These are phyloP conservation scores for Phlyctochytrium planicorne DNA, from an alignment of 192 early-diverging fungal genomes.

Conservation along the genomic window DNA sequence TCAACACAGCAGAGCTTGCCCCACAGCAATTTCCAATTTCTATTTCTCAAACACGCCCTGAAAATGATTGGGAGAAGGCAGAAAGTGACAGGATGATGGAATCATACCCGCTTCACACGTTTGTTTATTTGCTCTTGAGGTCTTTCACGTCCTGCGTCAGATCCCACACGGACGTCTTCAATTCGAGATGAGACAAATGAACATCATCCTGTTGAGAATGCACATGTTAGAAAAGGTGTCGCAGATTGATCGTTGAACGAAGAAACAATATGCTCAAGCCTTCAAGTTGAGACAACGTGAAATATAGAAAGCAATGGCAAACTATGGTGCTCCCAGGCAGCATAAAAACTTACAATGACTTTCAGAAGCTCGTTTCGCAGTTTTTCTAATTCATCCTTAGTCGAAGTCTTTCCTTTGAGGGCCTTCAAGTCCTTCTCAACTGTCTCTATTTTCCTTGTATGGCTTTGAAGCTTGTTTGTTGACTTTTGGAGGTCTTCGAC, in stretches of 20 bases:
- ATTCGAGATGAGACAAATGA: background rate
- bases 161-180: background rate
- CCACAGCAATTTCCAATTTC: too few relatives aligned
- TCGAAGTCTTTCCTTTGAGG: background rate
- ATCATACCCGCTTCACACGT: too few relatives aligned
- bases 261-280: background rate
- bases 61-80: too few relatives aligned
- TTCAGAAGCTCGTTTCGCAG: background rate
- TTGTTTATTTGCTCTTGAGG: constrained; percentile 5
- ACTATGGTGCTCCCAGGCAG: too few relatives aligned
- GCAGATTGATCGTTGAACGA: too few relatives aligned
- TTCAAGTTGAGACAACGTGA: too few relatives aligned
- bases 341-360: too few relatives aligned
- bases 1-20: too few relatives aligned
- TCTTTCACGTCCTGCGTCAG: background rate
- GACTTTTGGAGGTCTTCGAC: background rate
- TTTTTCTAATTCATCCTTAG: background rate
- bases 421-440: constrained; percentile 2
- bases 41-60: too few relatives aligned
- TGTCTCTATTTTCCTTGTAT: background rate
- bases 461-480: background rate
- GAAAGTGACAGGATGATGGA: too few relatives aligned
- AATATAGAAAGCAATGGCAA: too few relatives aligned
- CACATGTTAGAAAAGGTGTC: too few relatives aligned
- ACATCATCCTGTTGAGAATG: constrained; percentile 5